Conservation (phyloP, 164 flowering plant genomes). For the Hamamelis virginiana region DNA sequence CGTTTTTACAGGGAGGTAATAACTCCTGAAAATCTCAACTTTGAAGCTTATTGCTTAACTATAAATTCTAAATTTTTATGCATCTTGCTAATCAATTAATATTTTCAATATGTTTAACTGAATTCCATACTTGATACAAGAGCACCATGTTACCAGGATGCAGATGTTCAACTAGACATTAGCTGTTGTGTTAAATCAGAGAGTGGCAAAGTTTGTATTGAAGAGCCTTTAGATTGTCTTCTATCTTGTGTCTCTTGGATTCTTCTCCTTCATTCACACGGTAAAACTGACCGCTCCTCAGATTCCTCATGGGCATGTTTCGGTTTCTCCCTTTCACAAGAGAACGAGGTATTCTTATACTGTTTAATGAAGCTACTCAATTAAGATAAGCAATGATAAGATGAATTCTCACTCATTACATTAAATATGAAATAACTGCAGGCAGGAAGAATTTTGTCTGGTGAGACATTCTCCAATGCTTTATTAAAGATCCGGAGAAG, state of each 20-base stretch:
- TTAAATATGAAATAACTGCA: conserved; percentile 27
- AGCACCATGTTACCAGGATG: conserved; percentile 40
- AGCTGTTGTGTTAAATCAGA: conserved; percentile 55
- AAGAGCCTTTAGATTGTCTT: conserved; percentile 79
- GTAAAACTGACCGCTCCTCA: conserved; percentile 35
- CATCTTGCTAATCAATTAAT: too few relatives aligned
- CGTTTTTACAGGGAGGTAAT: conserved; percentile 62
- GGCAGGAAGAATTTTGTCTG: conserved; percentile 51
- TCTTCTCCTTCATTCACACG: conserved; percentile 65
- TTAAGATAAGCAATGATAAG: not conserved
- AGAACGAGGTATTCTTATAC: conserved; percentile 60
- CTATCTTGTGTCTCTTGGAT: conserved; percentile 80
- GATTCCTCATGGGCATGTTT: conserved; percentile 62
- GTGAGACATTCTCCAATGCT: conserved; percentile 55
- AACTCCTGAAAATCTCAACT: not conserved
- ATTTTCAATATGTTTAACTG: not conserved
- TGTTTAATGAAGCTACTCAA: not conserved
- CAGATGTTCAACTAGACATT: conserved; percentile 41
- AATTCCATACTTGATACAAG: not conserved
- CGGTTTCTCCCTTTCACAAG: conserved; percentile 90
- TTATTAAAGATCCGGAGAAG: conserved; percentile 50
- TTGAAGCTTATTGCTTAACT: not conserved
- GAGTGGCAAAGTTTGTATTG: conserved; percentile 50
- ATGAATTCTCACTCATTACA: not conserved
- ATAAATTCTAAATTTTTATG: not conserved